phyloP scores from a whole-genome alignment of 1,139 yeast genomes.

The Lodderomyces beijingensis region DNA sequence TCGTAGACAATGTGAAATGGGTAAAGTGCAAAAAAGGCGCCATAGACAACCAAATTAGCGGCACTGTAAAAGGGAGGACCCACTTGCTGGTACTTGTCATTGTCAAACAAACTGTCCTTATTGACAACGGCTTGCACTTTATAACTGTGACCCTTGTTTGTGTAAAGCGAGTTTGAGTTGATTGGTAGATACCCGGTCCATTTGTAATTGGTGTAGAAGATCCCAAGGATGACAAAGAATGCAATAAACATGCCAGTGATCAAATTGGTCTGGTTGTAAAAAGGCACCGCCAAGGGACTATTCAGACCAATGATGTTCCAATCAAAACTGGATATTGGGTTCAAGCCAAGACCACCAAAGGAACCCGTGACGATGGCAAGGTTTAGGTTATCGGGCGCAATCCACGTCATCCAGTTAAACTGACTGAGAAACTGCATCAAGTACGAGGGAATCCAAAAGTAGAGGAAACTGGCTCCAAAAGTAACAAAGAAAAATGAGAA shows the following conservation, averaged over 20 bases:
- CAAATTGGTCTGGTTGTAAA: slow-evolving; percentile 39
- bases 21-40: slow-evolving; percentile 53
- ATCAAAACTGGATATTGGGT: slow-evolving; percentile 53
- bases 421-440: slow-evolving; percentile 30
- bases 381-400: slow-evolving; percentile 25
- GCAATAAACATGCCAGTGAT: slow-evolving; percentile 43
- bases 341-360: slow-evolving; percentile 50
- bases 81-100: slow-evolving; percentile 33
- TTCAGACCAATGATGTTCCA: slow-evolving; percentile 44
- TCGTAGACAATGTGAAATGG: slow-evolving; percentile 53
- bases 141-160: slow-evolving; percentile 44
- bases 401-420: slow-evolving; percentile 40
- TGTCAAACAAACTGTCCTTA: slow-evolving; percentile 28
- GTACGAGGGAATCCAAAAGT: slow-evolving; percentile 34
- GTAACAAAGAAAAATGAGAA: slow-evolving; percentile 26
- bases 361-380: slow-evolving; percentile 56
- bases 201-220: slow-evolving; percentile 47
- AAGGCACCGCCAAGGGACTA: slow-evolving; percentile 42
- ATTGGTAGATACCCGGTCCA: slow-evolving; percentile 54
- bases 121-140: slow-evolving; percentile 39
- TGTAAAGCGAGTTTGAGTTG: slow-evolving; percentile 40
- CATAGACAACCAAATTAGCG: slow-evolving; percentile 43
- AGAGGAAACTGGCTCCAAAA: slow-evolving; percentile 22
- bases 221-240: slow-evolving; percentile 37
- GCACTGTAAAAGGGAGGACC: slow-evolving; percentile 45